A percentile compares a stretch with the other conserved stretches of the same genome.
Conservation (phyloP, 2,329 filamentous ascomycete species). For the Sphaceloma murrayae region DNA sequence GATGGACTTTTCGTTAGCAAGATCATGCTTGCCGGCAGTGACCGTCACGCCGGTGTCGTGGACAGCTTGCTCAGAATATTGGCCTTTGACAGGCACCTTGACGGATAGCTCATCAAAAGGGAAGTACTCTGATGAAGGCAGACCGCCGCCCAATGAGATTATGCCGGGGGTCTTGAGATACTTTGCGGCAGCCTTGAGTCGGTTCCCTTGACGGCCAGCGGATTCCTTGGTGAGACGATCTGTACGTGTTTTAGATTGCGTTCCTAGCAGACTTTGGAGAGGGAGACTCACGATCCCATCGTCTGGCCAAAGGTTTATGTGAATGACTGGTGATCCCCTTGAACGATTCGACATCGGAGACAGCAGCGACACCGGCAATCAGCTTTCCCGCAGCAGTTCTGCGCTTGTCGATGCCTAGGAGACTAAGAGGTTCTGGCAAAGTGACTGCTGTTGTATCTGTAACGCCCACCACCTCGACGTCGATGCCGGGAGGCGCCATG, state of each 20-base stretch:
- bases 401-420: slow-evolving; percentile 57
- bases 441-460: slow-evolving; percentile 40
- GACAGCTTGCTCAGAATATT: slow-evolving; percentile 62
- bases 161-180: slow-evolving; percentile 72
- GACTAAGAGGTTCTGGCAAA: slow-evolving; percentile 45
- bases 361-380: slow-evolving; percentile 65
- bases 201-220: slow-evolving; percentile 45
- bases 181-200: slow-evolving; percentile 73
- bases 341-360: slow-evolving; percentile 72
- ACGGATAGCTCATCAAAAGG: slow-evolving; percentile 73
- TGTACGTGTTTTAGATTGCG: slow-evolving; percentile 20
- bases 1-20: slow-evolving; percentile 50
- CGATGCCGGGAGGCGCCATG: slow-evolving; percentile 29
- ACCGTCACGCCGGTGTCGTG: slow-evolving; percentile 50
- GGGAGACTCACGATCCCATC: slow-evolving; percentile 67
- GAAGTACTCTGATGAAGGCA: slow-evolving; percentile 84
- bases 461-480: slow-evolving; percentile 35
- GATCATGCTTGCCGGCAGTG: slow-evolving; percentile 75
- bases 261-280: background rate
- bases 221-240: slow-evolving; percentile 42
- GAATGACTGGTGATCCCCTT: slow-evolving; percentile 53
- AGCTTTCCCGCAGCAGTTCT: slow-evolving; percentile 63
- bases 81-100: slow-evolving; percentile 58
- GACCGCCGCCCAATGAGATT: slow-evolving; percentile 84
- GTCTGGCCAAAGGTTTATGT: slow-evolving; percentile 64